phyloP scores from a whole-genome alignment of 2,329 filamentous ascomycete species.

The Epichloe gansuensis region DNA sequence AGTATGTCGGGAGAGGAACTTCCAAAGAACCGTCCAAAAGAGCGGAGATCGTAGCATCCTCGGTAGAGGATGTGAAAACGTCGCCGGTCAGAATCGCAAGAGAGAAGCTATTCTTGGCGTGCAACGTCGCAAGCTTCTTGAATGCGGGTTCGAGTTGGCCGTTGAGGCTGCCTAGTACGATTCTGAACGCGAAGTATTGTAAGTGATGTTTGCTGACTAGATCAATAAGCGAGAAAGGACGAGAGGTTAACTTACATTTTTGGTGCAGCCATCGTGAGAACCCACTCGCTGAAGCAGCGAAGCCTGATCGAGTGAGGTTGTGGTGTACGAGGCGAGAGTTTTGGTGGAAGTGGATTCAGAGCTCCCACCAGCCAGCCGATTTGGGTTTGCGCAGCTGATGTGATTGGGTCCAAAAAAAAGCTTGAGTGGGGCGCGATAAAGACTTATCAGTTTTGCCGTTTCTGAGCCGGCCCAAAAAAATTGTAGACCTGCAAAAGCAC shows the following conservation, averaged over 20 bases:
- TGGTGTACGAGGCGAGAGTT: not conserved
- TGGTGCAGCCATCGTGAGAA: slow-evolving; percentile 28
- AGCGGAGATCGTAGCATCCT: slow-evolving; percentile 44
- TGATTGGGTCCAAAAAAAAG: slow-evolving; percentile 18
- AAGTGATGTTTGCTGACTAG: not conserved
- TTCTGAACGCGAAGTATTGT: slow-evolving; percentile 29
- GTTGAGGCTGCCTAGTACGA: slow-evolving; percentile 73
- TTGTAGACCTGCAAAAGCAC: slow-evolving; percentile 8
- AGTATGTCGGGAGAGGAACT: slow-evolving; percentile 79
- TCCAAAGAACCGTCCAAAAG: slow-evolving; percentile 61
- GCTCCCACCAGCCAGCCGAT: too few species aligned
- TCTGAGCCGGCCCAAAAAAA: slow-evolving; percentile 22
- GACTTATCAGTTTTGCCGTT: slow-evolving; percentile 25
- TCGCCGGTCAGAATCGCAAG: slow-evolving; percentile 78
- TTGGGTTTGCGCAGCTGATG: slow-evolving; percentile 16
- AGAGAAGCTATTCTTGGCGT: slow-evolving; percentile 77
- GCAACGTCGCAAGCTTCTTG: slow-evolving; percentile 65
- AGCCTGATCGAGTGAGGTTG: not conserved
- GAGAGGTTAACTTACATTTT: slow-evolving; percentile 29
- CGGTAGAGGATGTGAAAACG: slow-evolving; percentile 54
- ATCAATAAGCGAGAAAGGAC: not conserved
- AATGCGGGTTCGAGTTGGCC: slow-evolving; percentile 67
- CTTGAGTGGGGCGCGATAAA: slow-evolving; percentile 4
- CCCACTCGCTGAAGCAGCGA: not conserved
- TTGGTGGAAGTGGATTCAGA: slow-evolving; percentile 8